A percentile compares a stretch with the other conserved stretches of the same genome.
These are phyloP conservation scores for Craterostigma plantagineum DNA, from an alignment of 257 asterid genomes.

Conservation along the genomic window DNA sequence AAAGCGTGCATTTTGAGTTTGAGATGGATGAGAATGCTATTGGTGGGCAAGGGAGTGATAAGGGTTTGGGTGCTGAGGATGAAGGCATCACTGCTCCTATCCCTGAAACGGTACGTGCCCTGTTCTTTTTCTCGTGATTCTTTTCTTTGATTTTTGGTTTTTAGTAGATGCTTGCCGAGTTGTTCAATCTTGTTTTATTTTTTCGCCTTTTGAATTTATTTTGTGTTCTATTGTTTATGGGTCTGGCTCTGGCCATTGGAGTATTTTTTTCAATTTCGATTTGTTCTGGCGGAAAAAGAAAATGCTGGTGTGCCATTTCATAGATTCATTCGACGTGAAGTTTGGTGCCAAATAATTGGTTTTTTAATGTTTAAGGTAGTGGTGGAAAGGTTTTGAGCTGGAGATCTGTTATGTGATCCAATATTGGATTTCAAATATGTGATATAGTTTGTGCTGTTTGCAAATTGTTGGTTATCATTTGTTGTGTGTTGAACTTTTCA, in stretches of 20 bases:
- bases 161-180: not conserved
- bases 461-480: too few relatives aligned
- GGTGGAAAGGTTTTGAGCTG: too few relatives aligned
- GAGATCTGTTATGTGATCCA: not conserved
- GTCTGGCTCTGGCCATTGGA: too few relatives aligned
- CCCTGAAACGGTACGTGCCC: slow-evolving; percentile 41
- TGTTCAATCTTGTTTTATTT: too few relatives aligned
- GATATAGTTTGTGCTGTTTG: not conserved
- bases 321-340: too few relatives aligned
- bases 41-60: slow-evolving; percentile 39
- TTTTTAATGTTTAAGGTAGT: too few relatives aligned
- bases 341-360: too few relatives aligned
- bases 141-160: not conserved
- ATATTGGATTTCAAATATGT: not conserved
- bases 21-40: slow-evolving; percentile 22
- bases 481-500: slow-evolving; percentile 7
- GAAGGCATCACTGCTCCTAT: slow-evolving; percentile 64
- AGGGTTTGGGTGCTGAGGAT: slow-evolving; percentile 44
- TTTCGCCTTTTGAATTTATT: too few relatives aligned
- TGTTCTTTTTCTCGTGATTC: not conserved
- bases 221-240: too few relatives aligned
- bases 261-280: too few relatives aligned
- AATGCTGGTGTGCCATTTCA: too few relatives aligned
- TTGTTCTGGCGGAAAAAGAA: too few relatives aligned
- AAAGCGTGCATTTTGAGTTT: slow-evolving; percentile 1